A percentile compares a stretch with the other conserved stretches of the same genome.
phyloP scores from a whole-genome alignment of 495 filamentous ascomycete species.

The Thermothielavioides terrestris region DNA sequence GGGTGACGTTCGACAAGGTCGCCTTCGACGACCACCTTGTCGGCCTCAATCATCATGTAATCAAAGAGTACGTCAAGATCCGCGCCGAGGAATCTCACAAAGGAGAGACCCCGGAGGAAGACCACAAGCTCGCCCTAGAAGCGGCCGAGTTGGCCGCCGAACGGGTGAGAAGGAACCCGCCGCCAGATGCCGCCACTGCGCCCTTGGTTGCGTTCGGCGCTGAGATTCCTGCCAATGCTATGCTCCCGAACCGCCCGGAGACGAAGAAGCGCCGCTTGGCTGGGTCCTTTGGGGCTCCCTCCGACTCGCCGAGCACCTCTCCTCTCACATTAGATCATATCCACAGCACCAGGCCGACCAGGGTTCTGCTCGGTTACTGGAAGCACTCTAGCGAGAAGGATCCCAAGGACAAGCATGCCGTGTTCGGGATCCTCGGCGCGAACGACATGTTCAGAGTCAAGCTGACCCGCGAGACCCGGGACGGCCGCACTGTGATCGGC shows the following conservation, averaged over 20 bases:
- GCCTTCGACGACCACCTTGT: slow-evolving; percentile 43
- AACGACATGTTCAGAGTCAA: slow-evolving; percentile 50
- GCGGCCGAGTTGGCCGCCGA: slow-evolving; percentile 35
- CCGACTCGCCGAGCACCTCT: background rate
- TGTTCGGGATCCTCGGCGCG: slow-evolving; percentile 43
- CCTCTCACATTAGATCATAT: slow-evolving; percentile 1
- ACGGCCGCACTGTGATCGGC: slow-evolving; percentile 37
- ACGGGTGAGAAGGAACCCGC: slow-evolving; percentile 26
- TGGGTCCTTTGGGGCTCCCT: slow-evolving; percentile 5
- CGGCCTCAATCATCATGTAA: slow-evolving; percentile 36
- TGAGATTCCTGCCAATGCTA: slow-evolving; percentile 32
- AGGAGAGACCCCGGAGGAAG: slow-evolving; percentile 26
- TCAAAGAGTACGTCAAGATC: slow-evolving; percentile 50
- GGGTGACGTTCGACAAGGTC: slow-evolving; percentile 47
- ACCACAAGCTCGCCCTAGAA: slow-evolving; percentile 7
- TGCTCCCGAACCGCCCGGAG: slow-evolving; percentile 22
- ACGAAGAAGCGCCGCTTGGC: slow-evolving; percentile 32
- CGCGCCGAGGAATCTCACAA: slow-evolving; percentile 25
- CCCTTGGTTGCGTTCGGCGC: slow-evolving; percentile 36
- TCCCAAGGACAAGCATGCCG: slow-evolving; percentile 39
- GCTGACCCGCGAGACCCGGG: slow-evolving; percentile 40
- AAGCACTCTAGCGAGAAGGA: slow-evolving; percentile 30
- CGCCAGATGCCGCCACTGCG: slow-evolving; percentile 25
- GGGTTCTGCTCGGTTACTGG: slow-evolving; percentile 46
- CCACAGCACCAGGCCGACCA: slow-evolving; percentile 33